Evolutionary conservation across 257 asterid genomes (phyloP), one percentile per base, ranked within the genome.

Genomic region (Penstemon davidsonii): DNA sequence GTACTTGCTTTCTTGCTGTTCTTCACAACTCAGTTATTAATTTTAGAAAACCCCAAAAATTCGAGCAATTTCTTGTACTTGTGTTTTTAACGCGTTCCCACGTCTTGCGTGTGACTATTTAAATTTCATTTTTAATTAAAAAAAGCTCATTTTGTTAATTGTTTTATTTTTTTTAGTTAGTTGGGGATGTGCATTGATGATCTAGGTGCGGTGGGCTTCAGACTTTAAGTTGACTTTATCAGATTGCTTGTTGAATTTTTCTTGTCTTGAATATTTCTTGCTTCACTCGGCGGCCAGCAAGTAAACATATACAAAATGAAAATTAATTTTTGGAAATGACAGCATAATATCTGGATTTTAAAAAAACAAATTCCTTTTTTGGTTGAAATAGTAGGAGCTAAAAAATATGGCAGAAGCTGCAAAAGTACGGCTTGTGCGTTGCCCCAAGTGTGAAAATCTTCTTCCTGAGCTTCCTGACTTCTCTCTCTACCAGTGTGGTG

Each of bases 401-500:
- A 76, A 47, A 13, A 60, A 63, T 52, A 86, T 85, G 96, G 84
- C 81, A 33, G 97, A 87, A 75, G 79, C 75, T 70, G 76, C 88
- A 68, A 80, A 84, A 19, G 85, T 85, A 52, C 75, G 96, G 76
- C 45, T 89, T 73, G 96, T 92, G 61, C 97, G 96, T 64, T 92
- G 98, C 82, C 98, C 98, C 49, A 88, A 92, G 77, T 92, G 97
- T 72, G 98, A 82, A 62, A 89, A 89, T 84, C 89, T 89, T 68
- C 96, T 92, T 0, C 84, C 86, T 2, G 95, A 89, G 83, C 88
- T 82, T 33, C 91, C 94, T 51, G 92, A 84, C 56, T 79, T 83
- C 78, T 82, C 98, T 76, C 85, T 92, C 66, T 92, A 89, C 79
- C 87, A 83, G 79, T 92, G 98, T 77, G 98, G 96, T 61, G 98